Evolutionary conservation across 768 basidiomycete genomes (phyloP).

Genomic region (Tylopilus intermedius): DNA sequence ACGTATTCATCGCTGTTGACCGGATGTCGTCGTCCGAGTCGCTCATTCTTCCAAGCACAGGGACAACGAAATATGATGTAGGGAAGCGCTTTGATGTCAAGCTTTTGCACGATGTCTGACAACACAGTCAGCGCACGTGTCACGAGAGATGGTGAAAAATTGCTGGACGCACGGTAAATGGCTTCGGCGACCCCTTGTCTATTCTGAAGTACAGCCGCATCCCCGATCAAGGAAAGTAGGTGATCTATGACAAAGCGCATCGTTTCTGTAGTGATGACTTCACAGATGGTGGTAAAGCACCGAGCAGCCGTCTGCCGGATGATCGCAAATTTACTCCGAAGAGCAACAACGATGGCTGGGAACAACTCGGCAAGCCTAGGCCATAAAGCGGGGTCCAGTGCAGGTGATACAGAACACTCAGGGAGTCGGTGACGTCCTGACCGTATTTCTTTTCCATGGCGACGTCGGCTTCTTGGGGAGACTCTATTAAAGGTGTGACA

Average conservation of each 20-base stretch:
- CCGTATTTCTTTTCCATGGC: conserved; percentile 70
- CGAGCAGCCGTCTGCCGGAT: conserved; percentile 84
- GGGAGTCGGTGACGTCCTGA: conserved; percentile 87
- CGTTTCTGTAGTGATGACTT: conserved; percentile 76
- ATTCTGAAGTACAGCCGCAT: conserved; percentile 66
- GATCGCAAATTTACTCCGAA: conserved; percentile 86
- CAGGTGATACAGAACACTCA: conserved; percentile 77
- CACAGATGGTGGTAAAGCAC: conserved; percentile 84
- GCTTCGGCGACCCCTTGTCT: conserved; percentile 89
- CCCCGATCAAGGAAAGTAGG: conserved; percentile 76
- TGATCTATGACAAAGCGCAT: conserved; percentile 89
- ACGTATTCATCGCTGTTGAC: conserved; percentile 92
- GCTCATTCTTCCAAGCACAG: conserved; percentile 95
- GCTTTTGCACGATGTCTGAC: conserved; percentile 82
- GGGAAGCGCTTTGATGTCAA: conserved; percentile 92
- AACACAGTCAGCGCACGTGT: conserved; percentile 11
- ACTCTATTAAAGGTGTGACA: conserved; percentile 35
- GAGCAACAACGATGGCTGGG: conserved; percentile 67
- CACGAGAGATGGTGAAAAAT: background rate
- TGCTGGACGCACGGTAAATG: conserved; percentile 72
- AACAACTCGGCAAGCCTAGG: conserved; percentile 66
- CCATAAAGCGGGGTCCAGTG: conserved; percentile 68
- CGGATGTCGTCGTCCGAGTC: conserved; percentile 89
- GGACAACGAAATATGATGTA: conserved; percentile 96
- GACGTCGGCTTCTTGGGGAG: conserved; percentile 53